These are phyloP conservation scores for Setaria italica DNA, from an alignment of 202 grass and related monocot species.

Conservation along the genomic window DNA sequence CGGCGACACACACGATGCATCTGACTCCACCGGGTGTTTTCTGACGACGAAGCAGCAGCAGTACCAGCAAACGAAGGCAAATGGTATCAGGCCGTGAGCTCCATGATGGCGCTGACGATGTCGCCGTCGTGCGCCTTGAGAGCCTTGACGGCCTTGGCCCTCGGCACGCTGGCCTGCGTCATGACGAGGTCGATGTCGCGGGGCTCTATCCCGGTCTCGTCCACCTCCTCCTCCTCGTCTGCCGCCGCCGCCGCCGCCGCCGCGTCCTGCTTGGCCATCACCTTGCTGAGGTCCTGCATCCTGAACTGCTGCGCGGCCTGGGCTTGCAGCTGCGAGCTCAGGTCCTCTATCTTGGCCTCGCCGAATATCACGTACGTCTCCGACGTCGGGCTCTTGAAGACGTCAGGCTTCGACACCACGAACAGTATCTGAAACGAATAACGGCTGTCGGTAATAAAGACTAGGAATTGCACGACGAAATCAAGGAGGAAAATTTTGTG, in stretches of 20 bases:
- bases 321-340: slow-evolving; percentile 86
- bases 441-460: background rate
- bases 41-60: no score
- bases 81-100: slow-evolving; percentile 65
- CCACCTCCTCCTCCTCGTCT: slow-evolving; percentile 81
- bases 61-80: background rate
- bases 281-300: slow-evolving; percentile 87
- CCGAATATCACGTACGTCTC: slow-evolving; percentile 95
- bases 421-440: slow-evolving; percentile 70
- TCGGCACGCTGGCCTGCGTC: slow-evolving; percentile 81
- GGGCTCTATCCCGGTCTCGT: slow-evolving; percentile 77
- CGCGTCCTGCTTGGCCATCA: slow-evolving; percentile 65
- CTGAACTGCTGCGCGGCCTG: slow-evolving; percentile 93
- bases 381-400: slow-evolving; percentile 90
- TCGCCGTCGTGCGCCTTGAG: slow-evolving; percentile 90
- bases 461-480: background rate
- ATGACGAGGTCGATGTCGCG: slow-evolving; percentile 97
- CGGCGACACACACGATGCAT: no score
- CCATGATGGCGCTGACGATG: slow-evolving; percentile 89
- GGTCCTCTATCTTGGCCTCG: slow-evolving; percentile 92
- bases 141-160: slow-evolving; percentile 82
- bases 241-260: slow-evolving; percentile 42
- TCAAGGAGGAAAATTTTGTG: background rate
- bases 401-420: slow-evolving; percentile 86
- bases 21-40: no score